phyloP scores from a whole-genome alignment of 257 asterid species.

The Primulina tabacum region DNA sequence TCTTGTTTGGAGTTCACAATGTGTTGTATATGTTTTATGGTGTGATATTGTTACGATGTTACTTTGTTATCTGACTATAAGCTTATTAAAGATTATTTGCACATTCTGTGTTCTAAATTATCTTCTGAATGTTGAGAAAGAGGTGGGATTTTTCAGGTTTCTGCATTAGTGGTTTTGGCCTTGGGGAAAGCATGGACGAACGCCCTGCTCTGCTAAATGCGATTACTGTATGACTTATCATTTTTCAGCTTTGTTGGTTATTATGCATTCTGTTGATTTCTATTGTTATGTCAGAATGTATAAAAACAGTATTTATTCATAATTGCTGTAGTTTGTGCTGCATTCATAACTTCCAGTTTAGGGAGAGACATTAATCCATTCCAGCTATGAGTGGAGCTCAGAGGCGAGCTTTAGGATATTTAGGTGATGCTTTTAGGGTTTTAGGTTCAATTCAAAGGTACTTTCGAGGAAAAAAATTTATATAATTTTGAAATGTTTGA shows the following conservation, averaged over 20 bases:
- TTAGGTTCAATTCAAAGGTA: too few species aligned
- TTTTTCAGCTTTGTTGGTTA: conserved; percentile 10
- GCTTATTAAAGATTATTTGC: conserved; percentile 9
- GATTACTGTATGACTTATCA: conserved; percentile 49
- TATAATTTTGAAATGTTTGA: too few species aligned
- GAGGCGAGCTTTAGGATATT: too few species aligned
- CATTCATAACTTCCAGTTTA: conserved; percentile 2
- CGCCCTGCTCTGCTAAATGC: conserved; percentile 74
- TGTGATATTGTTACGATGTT: not conserved
- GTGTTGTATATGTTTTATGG: not conserved
- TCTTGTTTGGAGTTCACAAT: conserved; percentile 4
- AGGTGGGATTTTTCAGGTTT: conserved; percentile 54
- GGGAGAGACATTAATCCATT: conserved; percentile 8
- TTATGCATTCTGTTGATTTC: not conserved
- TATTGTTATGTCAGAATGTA: not conserved
- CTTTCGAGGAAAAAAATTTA: too few species aligned
- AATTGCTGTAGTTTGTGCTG: conserved; percentile 6
- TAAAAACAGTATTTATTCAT: conserved; percentile 7
- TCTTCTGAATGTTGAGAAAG: conserved; percentile 15
- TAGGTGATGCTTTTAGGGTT: too few species aligned
- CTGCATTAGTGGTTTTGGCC: conserved; percentile 88
- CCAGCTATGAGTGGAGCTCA: not conserved
- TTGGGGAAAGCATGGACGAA: conserved; percentile 84
- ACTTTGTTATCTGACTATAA: not conserved
- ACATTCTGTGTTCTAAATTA: not conserved